Evolutionary conservation across 257 asterid genomes (phyloP).

Genomic region (Penstemon eatonii): DNA sequence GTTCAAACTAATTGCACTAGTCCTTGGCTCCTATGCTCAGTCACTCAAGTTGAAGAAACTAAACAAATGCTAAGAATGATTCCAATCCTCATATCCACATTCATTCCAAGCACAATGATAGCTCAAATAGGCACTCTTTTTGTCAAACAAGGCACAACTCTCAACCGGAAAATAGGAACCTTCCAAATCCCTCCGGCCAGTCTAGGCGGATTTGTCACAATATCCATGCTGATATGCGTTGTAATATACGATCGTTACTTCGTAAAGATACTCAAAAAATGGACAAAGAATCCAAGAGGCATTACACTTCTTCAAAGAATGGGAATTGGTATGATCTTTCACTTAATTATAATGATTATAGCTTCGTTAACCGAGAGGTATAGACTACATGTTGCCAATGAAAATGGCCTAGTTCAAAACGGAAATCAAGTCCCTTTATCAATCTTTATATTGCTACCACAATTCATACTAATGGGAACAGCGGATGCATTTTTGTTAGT

Average conservation of each 20-base stretch:
- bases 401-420: slow-evolving; percentile 37
- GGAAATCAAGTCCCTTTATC: slow-evolving; percentile 58
- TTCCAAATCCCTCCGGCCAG: slow-evolving; percentile 82
- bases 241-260: slow-evolving; percentile 66
- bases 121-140: slow-evolving; percentile 75
- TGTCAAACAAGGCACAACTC: slow-evolving; percentile 77
- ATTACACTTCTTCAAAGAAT: slow-evolving; percentile 69
- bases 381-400: slow-evolving; percentile 54
- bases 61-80: slow-evolving; percentile 82
- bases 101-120: slow-evolving; percentile 70
- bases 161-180: slow-evolving; percentile 45
- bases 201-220: slow-evolving; percentile 66
- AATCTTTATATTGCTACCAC: slow-evolving; percentile 67
- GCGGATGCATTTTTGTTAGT: slow-evolving; percentile 80
- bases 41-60: slow-evolving; percentile 84
- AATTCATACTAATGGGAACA: slow-evolving; percentile 68
- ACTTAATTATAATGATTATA: slow-evolving; percentile 57
- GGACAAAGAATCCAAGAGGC: slow-evolving; percentile 79
- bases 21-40: slow-evolving; percentile 72
- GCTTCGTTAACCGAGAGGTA: slow-evolving; percentile 58
- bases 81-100: slow-evolving; percentile 58
- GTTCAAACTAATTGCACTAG: slow-evolving; percentile 45
- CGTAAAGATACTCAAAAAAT: slow-evolving; percentile 36
- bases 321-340: slow-evolving; percentile 75
- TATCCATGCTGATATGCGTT: slow-evolving; percentile 66